Evolutionary conservation across 140 eudicot genomes (phyloP), one percentile per base, ranked within the genome.

Genomic region (Anethum foeniculum): DNA sequence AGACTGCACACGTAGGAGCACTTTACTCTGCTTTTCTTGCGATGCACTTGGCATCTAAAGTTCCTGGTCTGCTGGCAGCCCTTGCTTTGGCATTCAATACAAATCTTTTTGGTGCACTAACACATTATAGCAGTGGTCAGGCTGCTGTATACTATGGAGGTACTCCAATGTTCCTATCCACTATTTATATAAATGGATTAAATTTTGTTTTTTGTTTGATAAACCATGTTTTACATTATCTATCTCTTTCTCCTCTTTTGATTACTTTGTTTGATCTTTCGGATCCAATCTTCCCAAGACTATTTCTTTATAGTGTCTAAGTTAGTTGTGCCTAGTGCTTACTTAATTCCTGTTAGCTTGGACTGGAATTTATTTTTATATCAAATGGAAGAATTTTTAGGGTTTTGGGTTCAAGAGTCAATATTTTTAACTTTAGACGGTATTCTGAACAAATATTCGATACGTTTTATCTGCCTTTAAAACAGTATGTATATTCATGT

Each of bases 111-210:
- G 97, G 97, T 27, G 94, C 97, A 7, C 80, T 94, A 13, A 86
- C 97, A 60, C 98, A 94, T 90, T 94, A 94, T 30, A 92, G 98
- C 78, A 94, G 98, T 84, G 98, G 97, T 44, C 97, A 92, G 75
- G 93, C 98, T 76, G 98, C 96, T 76, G 96, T 94, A 19, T 94
- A 94, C 82, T 94, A 87, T 81, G 98, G 98, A 85, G 98, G 98
- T 94, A 80, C 65, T 28, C 14, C 60, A 12, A 36, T 7, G 11
- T 56, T 56, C 18, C 28, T 44, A 58, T 25, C 47, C 28, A 21
- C 32, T 25, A 41, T 41, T 41, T 32, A 38, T 71, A 36, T 71
- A 43, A 19, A 38, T 71, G 44, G 32, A 23, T 36, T 36, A 18
- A 8, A 2, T 25, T 27, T 10, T 62, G 36, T 62, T 62, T 34